phyloP scores from a whole-genome alignment of 306 rosid species.

The Begonia fuchsioides region DNA sequence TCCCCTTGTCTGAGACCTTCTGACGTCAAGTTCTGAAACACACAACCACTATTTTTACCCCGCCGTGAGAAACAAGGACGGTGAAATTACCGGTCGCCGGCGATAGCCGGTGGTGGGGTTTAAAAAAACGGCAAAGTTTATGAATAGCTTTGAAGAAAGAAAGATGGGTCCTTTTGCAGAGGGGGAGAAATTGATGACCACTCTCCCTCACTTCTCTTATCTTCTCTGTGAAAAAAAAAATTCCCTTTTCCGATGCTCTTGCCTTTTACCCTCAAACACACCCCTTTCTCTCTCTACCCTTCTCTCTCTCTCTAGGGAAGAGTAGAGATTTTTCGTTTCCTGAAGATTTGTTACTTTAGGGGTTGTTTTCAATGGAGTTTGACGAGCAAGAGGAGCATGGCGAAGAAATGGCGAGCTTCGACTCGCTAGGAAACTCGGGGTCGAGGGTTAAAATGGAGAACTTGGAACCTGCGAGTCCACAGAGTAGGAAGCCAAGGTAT shows the following conservation, averaged over 20 bases:
- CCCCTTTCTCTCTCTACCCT: neutral
- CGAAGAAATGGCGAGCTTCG: conserved; percentile 56
- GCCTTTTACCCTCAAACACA: neutral
- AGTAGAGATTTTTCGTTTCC: neutral
- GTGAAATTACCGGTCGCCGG: conserved; percentile 30
- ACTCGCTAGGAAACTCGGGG: conserved; percentile 32
- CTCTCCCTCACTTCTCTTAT: conserved; percentile 14
- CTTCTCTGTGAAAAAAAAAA: conserved; percentile 3
- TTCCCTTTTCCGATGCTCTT: neutral
- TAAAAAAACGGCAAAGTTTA: conserved; percentile 38
- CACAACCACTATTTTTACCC: conserved; percentile 1
- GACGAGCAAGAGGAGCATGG: conserved; percentile 76
- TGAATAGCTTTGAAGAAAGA: conserved; percentile 19
- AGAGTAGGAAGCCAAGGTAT: conserved; percentile 36
- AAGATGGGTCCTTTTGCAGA: no score
- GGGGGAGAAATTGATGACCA: no score
- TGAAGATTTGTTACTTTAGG: neutral
- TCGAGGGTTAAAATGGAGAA: conserved; percentile 21
- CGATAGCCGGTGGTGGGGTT: conserved; percentile 27
- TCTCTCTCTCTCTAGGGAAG: neutral
- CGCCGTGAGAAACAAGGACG: no score
- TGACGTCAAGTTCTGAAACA: neutral
- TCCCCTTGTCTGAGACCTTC: no score
- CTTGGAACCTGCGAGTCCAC: conserved; percentile 12
- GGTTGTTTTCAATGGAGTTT: conserved; percentile 37